A percentile compares a stretch with the other conserved stretches of the same genome.
Conservation (phyloP, 768 basidiomycete genomes). For the Dentipellis sp. region DNA sequence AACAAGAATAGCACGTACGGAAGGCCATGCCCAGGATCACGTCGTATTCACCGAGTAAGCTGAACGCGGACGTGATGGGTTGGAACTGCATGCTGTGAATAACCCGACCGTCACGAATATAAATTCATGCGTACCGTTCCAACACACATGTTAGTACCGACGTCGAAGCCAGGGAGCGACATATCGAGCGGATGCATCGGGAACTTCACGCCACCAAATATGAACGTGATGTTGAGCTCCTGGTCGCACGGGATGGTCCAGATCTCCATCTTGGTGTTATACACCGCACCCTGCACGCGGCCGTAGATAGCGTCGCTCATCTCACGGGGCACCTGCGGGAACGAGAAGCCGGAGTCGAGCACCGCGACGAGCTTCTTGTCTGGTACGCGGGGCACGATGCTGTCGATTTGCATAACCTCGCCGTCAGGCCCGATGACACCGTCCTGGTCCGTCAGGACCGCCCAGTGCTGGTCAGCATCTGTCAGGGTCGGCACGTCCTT, state of each 20-base stretch:
- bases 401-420: slow-evolving; percentile 44
- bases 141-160: slow-evolving; percentile 50
- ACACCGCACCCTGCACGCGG: slow-evolving; percentile 63
- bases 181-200: slow-evolving; percentile 71
- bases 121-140: slow-evolving; percentile 45
- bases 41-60: slow-evolving; percentile 68
- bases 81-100: slow-evolving; percentile 46
- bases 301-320: slow-evolving; percentile 78
- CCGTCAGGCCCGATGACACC: slow-evolving; percentile 78
- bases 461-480: slow-evolving; percentile 74
- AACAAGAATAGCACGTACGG: slow-evolving; percentile 32
- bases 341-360: slow-evolving; percentile 65
- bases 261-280: slow-evolving; percentile 40
- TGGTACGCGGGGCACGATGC: slow-evolving; percentile 63
- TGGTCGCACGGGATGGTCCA: slow-evolving; percentile 76
- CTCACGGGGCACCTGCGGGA: slow-evolving; percentile 65
- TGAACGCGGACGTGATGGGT: slow-evolving; percentile 75
- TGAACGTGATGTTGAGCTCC: slow-evolving; percentile 60
- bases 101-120: background rate
- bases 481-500: slow-evolving; percentile 53
- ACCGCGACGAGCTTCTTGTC: slow-evolving; percentile 59
- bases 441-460: slow-evolving; percentile 54
- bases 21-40: slow-evolving; percentile 81
- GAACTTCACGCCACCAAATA: slow-evolving; percentile 58
- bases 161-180: slow-evolving; percentile 32